Percentiles rank a stretch among this genome's conserved stretches.
Conservation (phyloP, 2,329 filamentous ascomycete species). For the Scedosporium minutisporum region DNA sequence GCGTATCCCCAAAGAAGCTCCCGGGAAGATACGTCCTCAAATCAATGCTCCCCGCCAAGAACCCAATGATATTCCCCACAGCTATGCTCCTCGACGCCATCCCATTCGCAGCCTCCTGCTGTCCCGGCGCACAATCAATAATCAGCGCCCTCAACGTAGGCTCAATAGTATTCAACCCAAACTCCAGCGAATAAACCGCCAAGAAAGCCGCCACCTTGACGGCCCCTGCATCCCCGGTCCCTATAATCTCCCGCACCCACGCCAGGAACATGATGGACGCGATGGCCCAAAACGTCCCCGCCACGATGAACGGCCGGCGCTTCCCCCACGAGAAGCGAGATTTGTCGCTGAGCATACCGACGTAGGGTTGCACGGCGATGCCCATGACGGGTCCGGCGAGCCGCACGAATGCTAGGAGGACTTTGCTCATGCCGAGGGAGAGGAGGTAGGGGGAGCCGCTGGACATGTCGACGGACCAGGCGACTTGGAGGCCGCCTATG, state of each 20-base stretch:
- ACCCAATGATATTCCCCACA: conserved; percentile 83
- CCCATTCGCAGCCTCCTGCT: conserved; percentile 87
- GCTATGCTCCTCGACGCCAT: conserved; percentile 86
- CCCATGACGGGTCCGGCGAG: conserved; percentile 70
- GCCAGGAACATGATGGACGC: conserved; percentile 59
- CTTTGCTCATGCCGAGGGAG: conserved; percentile 74
- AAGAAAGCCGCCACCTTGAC: conserved; percentile 73
- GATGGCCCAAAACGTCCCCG: conserved; percentile 57
- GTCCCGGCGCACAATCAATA: conserved; percentile 86
- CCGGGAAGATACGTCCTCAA: conserved; percentile 67
- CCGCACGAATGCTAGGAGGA: conserved; percentile 75
- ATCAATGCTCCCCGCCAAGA: conserved; percentile 76
- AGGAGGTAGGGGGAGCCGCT: conserved; percentile 82
- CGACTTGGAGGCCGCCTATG: conserved; percentile 83
- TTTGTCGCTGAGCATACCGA: conserved; percentile 73
- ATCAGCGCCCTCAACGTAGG: conserved; percentile 87
- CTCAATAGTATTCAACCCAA: conserved; percentile 95
- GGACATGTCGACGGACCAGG: conserved; percentile 91
- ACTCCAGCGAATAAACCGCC: conserved; percentile 84
- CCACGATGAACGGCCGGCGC: conserved; percentile 72
- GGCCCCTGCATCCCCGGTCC: conserved; percentile 59
- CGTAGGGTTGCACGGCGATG: conserved; percentile 70
- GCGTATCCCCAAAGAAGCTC: conserved; percentile 59
- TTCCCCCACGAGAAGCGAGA: conserved; percentile 67
- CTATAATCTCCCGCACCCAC: conserved; percentile 65